Evolutionary conservation across 2,329 filamentous ascomycete genomes (phyloP).

Genomic region (Fusarium duplospermum): DNA sequence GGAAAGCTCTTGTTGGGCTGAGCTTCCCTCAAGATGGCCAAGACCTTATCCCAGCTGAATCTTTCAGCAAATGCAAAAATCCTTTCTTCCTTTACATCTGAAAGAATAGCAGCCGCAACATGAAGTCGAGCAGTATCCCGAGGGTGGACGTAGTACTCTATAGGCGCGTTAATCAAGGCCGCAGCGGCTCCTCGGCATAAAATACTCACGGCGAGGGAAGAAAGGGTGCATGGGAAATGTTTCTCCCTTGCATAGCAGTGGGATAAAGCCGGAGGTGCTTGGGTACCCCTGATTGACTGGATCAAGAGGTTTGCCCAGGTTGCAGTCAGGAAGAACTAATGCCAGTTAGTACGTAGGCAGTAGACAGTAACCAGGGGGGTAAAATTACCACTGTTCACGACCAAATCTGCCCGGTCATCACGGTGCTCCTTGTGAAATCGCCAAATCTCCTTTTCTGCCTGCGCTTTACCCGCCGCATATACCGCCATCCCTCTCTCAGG

Average conservation of each 20-base stretch:
- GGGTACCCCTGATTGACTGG: constrained; percentile 29
- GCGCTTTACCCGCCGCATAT: constrained; percentile 52
- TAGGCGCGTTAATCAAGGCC: background rate
- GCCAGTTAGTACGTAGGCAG: background rate
- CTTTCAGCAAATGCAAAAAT: constrained; percentile 3
- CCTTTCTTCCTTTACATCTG: background rate
- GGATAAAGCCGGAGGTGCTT: constrained; percentile 33
- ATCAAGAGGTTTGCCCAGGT: constrained; percentile 37
- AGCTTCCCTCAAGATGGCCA: background rate
- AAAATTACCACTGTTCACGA: constrained; percentile 29
- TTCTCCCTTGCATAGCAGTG: constrained; percentile 32
- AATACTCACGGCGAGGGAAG: background rate
- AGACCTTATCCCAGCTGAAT: background rate
- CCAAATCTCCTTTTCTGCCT: constrained; percentile 51
- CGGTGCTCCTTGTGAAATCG: constrained; percentile 39
- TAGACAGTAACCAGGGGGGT: background rate
- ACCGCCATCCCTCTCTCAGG: constrained; percentile 41
- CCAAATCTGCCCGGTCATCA: constrained; percentile 26
- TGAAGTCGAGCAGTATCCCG: constrained; percentile 8
- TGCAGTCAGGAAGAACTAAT: constrained; percentile 40
- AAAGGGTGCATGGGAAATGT: background rate
- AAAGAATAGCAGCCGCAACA: background rate
- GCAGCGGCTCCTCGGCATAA: background rate
- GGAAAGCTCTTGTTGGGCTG: background rate
- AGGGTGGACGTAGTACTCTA: constrained; percentile 12